Conservation (phyloP, 768 basidiomycete genomes). For the Candolleomyces efflorescens region DNA sequence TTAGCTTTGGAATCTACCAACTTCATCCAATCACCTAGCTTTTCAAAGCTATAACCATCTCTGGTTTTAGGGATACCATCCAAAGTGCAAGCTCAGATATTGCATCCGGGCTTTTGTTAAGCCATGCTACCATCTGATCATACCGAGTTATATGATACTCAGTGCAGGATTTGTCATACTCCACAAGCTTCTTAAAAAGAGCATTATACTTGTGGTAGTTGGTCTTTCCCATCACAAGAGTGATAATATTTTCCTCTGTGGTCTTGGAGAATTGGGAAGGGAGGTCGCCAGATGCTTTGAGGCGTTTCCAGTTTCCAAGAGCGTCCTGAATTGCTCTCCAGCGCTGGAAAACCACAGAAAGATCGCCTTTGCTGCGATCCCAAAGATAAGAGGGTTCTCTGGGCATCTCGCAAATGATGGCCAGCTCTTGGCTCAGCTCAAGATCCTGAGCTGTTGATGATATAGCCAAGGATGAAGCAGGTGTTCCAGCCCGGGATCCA, state of each 20-base stretch:
- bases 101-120: not conserved
- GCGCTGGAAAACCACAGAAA: no score
- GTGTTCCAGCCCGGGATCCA: no score
- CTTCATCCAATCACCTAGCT: not conserved
- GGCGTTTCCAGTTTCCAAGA: no score
- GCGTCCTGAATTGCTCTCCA: no score
- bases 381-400: no score
- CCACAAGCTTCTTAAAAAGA: not conserved
- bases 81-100: not conserved
- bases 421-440: no score
- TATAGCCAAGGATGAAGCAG: no score
- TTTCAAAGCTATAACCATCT: not conserved
- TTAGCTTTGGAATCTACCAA: not conserved
- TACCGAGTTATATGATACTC: not conserved
- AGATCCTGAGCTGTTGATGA: no score
- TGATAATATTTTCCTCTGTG: not conserved
- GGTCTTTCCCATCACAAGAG: not conserved
- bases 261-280: not conserved
- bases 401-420: no score
- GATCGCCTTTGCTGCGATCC: no score
- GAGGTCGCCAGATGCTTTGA: not conserved
- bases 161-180: not conserved
- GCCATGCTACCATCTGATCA: not conserved
- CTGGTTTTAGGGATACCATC: not conserved
- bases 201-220: not conserved